Percentiles rank a stretch among this genome's conserved stretches.
These are phyloP conservation scores for Fusarium sp. DNA, from an alignment of 2,329 filamentous ascomycete genomes.

Conservation along the genomic window DNA sequence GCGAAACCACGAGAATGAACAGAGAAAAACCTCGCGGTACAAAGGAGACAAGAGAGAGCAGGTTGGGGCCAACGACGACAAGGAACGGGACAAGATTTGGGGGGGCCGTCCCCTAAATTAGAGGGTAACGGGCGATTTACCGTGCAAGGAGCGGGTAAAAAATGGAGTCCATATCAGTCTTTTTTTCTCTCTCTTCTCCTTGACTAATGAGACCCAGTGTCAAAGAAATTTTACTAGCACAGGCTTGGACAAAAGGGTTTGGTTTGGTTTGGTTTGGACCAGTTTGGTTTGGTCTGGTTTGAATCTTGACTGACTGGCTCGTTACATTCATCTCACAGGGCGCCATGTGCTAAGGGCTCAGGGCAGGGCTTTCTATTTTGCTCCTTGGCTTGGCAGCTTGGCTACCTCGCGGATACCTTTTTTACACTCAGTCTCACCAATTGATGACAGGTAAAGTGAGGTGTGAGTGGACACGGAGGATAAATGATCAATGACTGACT, in stretches of 20 bases:
- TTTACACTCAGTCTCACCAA: conserved; percentile 17
- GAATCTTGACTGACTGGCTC: conserved; percentile 17
- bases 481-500: conserved; percentile 12
- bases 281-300: not conserved
- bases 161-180: conserved; percentile 19
- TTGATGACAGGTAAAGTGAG: conserved; percentile 15
- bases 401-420: not conserved
- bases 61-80: conserved; percentile 45
- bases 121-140: conserved; percentile 37
- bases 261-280: not conserved
- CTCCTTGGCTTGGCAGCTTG: not conserved
- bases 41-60: conserved; percentile 1
- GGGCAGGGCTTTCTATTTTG: conserved; percentile 32
- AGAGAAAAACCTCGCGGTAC: conserved; percentile 22
- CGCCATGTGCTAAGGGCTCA: conserved; percentile 38
- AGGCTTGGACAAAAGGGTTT: conserved; percentile 32
- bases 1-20: conserved; percentile 34
- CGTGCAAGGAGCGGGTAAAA: conserved; percentile 49
- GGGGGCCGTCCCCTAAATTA: conserved; percentile 44
- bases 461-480: conserved; percentile 35
- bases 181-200: not conserved
- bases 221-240: conserved; percentile 45
- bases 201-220: conserved; percentile 17
- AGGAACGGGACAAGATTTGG: conserved; percentile 43
- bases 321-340: conserved; percentile 43